phyloP scores from a whole-genome alignment of 768 basidiomycete species.

The Phaeotremella fagi region DNA sequence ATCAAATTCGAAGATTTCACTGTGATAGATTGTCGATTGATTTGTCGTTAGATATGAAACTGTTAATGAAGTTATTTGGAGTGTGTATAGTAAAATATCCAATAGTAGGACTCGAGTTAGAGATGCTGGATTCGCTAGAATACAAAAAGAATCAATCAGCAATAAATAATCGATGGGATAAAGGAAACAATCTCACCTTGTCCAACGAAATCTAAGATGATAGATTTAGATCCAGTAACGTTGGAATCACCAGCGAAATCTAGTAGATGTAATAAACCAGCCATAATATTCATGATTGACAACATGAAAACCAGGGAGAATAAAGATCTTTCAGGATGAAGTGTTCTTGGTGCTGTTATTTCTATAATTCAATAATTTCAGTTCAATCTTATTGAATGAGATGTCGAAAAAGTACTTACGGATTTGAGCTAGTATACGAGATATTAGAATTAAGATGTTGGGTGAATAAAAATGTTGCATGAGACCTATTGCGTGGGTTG shows the following conservation, averaged over 20 bases:
- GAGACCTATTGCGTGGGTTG: constrained; percentile 24
- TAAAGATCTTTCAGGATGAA: constrained; percentile 29
- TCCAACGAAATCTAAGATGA: constrained; percentile 39
- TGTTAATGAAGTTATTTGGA: constrained; percentile 24
- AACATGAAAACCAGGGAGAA: constrained; percentile 23
- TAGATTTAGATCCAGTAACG: constrained; percentile 24
- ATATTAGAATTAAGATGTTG: constrained; percentile 28
- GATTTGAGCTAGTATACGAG: constrained; percentile 26
- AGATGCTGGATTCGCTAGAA: constrained; percentile 24
- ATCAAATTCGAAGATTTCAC: constrained; percentile 17
- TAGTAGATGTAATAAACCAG: constrained; percentile 25
- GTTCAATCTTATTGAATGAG: background rate
- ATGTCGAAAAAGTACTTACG: constrained; percentile 1
- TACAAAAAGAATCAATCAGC: background rate
- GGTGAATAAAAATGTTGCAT: constrained; percentile 37
- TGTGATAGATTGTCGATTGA: constrained; percentile 1
- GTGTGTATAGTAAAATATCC: constrained; percentile 25
- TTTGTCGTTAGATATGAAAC: constrained; percentile 32
- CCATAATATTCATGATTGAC: constrained; percentile 20
- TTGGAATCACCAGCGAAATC: constrained; percentile 23
- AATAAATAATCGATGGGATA: background rate
- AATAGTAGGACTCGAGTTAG: constrained; percentile 31
- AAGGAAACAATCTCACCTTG: no score
- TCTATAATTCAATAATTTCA: constrained; percentile 2
- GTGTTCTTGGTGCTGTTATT: constrained; percentile 20